These are phyloP conservation scores for Trametes cinnabarina DNA, from an alignment of 768 basidiomycete genomes.

Conservation along the genomic window DNA sequence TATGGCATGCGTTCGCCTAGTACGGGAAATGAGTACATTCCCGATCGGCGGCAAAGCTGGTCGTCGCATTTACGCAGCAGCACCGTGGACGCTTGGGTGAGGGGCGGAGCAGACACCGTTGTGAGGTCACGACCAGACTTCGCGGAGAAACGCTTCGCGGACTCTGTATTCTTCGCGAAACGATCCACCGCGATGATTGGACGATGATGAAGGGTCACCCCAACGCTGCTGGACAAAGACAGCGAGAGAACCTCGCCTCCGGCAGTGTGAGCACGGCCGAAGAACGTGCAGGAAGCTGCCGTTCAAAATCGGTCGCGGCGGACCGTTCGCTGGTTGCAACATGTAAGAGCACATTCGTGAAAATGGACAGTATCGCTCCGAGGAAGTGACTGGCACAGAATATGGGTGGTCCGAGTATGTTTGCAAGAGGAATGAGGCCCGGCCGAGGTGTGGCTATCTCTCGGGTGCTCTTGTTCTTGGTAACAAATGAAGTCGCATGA, in stretches of 20 bases:
- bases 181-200: conserved; percentile 9
- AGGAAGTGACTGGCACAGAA: neutral
- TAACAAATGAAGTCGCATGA: neutral
- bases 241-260: neutral
- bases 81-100: neutral
- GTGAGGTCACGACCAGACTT: neutral
- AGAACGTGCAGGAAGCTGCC: neutral
- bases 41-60: neutral
- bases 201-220: neutral
- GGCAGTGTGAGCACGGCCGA: neutral
- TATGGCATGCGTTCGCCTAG: neutral
- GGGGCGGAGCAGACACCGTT: neutral
- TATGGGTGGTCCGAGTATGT: neutral
- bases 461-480: neutral
- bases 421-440: conserved; percentile 2
- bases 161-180: conserved; percentile 6
- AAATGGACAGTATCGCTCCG: neutral
- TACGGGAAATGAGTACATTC: neutral
- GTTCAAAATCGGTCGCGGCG: neutral
- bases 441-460: conserved; percentile 1
- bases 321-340: neutral
- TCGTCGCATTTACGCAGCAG: neutral
- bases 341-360: neutral
- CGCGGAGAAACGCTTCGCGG: conserved; percentile 4
- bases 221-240: neutral